A percentile compares a stretch with the other conserved stretches of the same genome.
Conservation (phyloP, 768 basidiomycete species). For the Hirschioporus abietinus region DNA sequence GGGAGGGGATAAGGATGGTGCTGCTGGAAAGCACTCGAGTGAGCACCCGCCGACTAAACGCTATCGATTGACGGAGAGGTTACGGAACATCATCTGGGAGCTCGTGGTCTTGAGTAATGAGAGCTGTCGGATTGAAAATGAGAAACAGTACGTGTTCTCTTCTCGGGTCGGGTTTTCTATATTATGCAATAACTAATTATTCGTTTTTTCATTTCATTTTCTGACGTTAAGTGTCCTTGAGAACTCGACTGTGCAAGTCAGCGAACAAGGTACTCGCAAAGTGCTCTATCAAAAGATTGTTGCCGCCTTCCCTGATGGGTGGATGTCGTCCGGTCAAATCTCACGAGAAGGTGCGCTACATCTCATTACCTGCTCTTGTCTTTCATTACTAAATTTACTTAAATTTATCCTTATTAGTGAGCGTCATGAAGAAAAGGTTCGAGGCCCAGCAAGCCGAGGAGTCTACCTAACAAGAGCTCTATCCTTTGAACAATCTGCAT, state of each 20-base stretch:
- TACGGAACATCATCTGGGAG: slow-evolving; percentile 79
- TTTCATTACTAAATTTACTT: slow-evolving; percentile 1
- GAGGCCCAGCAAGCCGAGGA: slow-evolving; percentile 50
- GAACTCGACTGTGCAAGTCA: slow-evolving; percentile 63
- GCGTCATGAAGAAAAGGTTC: slow-evolving; percentile 77
- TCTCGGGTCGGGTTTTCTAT: neutral
- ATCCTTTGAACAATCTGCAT: neutral
- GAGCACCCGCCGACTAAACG: slow-evolving; percentile 66
- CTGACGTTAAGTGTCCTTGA: slow-evolving; percentile 45
- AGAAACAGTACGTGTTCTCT: slow-evolving; percentile 25
- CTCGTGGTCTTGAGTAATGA: slow-evolving; percentile 79
- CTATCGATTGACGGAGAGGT: slow-evolving; percentile 72
- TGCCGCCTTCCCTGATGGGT: slow-evolving; percentile 73
- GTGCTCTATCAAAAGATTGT: slow-evolving; percentile 82
- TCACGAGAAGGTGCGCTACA: slow-evolving; percentile 71
- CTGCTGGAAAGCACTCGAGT: slow-evolving; percentile 21
- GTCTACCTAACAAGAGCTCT: slow-evolving; percentile 38
- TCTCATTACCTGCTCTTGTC: neutral
- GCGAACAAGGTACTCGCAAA: slow-evolving; percentile 79
- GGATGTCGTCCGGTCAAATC: slow-evolving; percentile 84
- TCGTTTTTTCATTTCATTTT: neutral
- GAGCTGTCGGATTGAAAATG: slow-evolving; percentile 50
- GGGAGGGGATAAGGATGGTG: slow-evolving; percentile 10
- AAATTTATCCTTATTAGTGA: slow-evolving; percentile 49
- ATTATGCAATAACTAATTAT: slow-evolving; percentile 2